Evolutionary conservation across 2,329 filamentous ascomycete genomes (phyloP).

Genomic region (Orbilia ellipsospora): DNA sequence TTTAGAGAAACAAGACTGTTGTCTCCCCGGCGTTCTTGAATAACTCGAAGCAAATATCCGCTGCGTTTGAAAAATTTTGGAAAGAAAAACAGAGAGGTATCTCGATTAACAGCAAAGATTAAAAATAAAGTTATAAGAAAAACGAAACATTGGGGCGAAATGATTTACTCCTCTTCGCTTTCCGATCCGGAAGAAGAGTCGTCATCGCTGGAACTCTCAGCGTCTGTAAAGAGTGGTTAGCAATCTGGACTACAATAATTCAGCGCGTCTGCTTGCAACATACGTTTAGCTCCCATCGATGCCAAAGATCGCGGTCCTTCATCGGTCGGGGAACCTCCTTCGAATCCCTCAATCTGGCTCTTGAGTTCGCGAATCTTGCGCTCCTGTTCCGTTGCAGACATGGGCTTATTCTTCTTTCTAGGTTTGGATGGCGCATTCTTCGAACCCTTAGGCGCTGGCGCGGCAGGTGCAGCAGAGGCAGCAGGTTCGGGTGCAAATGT

Average conservation of each 20-base stretch:
- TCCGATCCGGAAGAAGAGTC: constrained; percentile 59
- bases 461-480: constrained; percentile 7
- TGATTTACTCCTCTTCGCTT: constrained; percentile 59
- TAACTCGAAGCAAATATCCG: neutral
- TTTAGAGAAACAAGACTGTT: constrained; percentile 5
- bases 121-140: constrained; percentile 9
- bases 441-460: constrained; percentile 61
- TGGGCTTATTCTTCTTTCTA: constrained; percentile 79
- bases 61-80: constrained; percentile 1
- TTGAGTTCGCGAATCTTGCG: constrained; percentile 73
- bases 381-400: constrained; percentile 78
- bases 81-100: constrained; percentile 40
- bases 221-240: constrained; percentile 36
- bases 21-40: too few species aligned
- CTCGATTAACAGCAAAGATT: constrained; percentile 17
- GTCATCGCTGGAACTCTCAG: constrained; percentile 56
- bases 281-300: constrained; percentile 53
- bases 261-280: constrained; percentile 1
- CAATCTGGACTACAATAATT: constrained; percentile 7
- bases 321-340: constrained; percentile 42
- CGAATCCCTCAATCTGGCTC: constrained; percentile 58
- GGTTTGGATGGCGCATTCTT: constrained; percentile 67
- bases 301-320: constrained; percentile 51
- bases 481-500: constrained; percentile 60
- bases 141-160: neutral